phyloP scores from a whole-genome alignment of 2,329 filamentous ascomycete species.

The Drechslerella dactyloides region DNA sequence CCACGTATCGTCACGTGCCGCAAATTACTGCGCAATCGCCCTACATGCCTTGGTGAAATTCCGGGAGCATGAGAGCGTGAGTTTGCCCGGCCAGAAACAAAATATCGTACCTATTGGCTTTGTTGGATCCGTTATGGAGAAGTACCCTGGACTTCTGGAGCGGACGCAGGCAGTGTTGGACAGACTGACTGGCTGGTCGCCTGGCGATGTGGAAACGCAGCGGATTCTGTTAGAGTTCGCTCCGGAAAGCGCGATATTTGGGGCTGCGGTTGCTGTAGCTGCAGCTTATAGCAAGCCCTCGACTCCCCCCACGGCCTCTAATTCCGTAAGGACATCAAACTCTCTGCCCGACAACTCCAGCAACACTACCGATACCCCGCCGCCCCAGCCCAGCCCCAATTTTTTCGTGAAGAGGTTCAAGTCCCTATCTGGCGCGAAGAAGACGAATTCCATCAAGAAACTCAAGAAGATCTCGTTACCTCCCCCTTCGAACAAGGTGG shows the following conservation, averaged over 20 bases:
- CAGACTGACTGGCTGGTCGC: conserved; percentile 23
- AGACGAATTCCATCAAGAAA: conserved; percentile 12
- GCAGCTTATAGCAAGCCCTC: conserved; percentile 25
- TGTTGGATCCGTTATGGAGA: conserved; percentile 43
- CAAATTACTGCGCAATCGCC: conserved; percentile 45
- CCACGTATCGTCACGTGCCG: conserved; percentile 40
- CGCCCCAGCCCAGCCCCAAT: conserved; percentile 9
- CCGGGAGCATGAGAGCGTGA: conserved; percentile 13
- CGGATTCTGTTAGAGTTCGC: conserved; percentile 40
- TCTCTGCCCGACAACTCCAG: conserved; percentile 42
- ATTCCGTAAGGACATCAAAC: conserved; percentile 12
- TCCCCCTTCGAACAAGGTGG: conserved; percentile 10
- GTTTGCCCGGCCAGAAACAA: conserved; percentile 4
- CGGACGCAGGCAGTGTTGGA: conserved; percentile 34
- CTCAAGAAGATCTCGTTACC: background rate
- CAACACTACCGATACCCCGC: conserved; percentile 41
- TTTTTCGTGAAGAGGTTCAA: conserved; percentile 19
- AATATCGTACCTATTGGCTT: conserved; percentile 42
- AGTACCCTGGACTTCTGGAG: conserved; percentile 30
- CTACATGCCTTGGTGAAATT: conserved; percentile 41
- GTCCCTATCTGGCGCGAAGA: background rate
- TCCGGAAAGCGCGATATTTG: conserved; percentile 42
- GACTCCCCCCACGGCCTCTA: conserved; percentile 1
- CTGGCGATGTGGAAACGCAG: background rate
- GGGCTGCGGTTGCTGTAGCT: conserved; percentile 41